Base-by-base conservation (phyloP, 495 filamentous ascomycete genomes). In the Wilcoxina mikolae region DNA sequence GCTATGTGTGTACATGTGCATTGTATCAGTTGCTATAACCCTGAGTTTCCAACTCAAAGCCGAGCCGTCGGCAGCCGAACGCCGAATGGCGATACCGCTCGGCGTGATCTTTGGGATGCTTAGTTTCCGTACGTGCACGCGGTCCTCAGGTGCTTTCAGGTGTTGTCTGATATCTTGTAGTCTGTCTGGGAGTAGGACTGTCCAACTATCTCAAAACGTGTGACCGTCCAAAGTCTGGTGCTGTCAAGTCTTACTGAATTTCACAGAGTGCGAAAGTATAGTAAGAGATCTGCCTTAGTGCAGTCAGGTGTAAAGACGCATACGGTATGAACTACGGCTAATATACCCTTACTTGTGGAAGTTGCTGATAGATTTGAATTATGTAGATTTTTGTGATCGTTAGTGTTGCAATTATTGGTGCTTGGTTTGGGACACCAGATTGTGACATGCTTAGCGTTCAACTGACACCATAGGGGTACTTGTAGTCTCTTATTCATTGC, bases 231-330 rank as follows among this genome's bases (percentile, higher is more conserved):
- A 31, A 3, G 25, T 18, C 25, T 27, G 42, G 3, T 18, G 5
- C n/a, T 20, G 20, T 50, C 25, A 49, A 12, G 11, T n/a, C 5
- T 44, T 12, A 56, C 43, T 12, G 15, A 24, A 3, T 28, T 17
- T 2, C 5, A 24, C 25, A 63, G 60, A 1, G 81, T 96, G n/a
- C 82, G 76, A 54, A 82, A 85, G 64, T 98, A 93, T 67, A 81
- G 79, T 55, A 73, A 77, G 31, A 78, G 82, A 58, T 72, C 74
- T 24, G 91, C 91, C 0, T 73, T 98, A 53, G 91, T 96, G 31
- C 91, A 98, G 70, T 85, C 79, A 46, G 91, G 91, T 28, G 90
- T 84, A 81, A 94, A 87, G 70, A 95, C 91, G 31, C 88, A 95
- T 67, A 64, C 78, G 22, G 84, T 87, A 61, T 65, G 80, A 70